A percentile compares a stretch with the other conserved stretches of the same genome.
These are phyloP conservation scores for Sicyos edulis DNA, from an alignment of 306 rosid genomes.

Conservation along the genomic window DNA sequence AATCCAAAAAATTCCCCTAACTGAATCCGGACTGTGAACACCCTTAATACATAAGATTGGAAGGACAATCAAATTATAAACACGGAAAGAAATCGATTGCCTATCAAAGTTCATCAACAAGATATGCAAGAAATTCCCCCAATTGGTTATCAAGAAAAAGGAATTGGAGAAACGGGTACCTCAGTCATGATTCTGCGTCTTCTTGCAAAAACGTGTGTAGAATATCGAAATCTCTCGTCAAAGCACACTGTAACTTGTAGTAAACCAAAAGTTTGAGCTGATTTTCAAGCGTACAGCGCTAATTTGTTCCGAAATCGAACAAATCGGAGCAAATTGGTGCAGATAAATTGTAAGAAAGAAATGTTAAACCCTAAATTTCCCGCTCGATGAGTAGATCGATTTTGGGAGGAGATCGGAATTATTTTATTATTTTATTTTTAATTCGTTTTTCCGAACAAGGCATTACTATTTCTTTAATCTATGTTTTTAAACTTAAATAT, in stretches of 20 bases:
- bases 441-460: too few relatives aligned
- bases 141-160: neutral
- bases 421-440: too few relatives aligned
- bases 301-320: neutral
- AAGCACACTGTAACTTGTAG: neutral
- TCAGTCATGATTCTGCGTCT: slow-evolving; percentile 60
- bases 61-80: neutral
- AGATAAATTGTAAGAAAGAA: neutral
- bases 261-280: neutral
- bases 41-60: neutral
- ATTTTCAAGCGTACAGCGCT: neutral
- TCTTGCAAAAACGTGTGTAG: slow-evolving; percentile 32
- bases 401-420: neutral
- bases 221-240: slow-evolving; percentile 18
- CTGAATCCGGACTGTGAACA: too few relatives aligned
- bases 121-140: neutral
- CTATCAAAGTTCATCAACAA: neutral
- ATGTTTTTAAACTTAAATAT: too few relatives aligned
- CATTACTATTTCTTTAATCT: too few relatives aligned
- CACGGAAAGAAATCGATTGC: neutral
- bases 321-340: neutral
- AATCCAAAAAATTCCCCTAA: too few relatives aligned
- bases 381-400: neutral
- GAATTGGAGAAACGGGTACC: slow-evolving; percentile 28
- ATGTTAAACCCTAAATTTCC: slow-evolving; percentile 12